Evolutionary conservation across 1,284 basidiomycete species (phyloP).

Genomic region (Mycosarcoma mackinlayi): DNA sequence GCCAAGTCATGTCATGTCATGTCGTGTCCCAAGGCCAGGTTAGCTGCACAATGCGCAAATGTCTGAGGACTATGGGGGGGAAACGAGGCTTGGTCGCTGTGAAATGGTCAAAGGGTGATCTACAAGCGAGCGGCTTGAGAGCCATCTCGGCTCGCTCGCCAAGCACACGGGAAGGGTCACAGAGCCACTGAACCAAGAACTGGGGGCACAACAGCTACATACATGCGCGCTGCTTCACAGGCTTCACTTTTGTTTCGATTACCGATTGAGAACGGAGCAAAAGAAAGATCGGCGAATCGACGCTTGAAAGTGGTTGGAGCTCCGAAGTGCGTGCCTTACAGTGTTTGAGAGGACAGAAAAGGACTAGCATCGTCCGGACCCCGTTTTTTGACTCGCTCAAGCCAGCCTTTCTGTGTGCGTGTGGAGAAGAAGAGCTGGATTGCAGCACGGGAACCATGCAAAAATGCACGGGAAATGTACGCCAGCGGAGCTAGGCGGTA

Average conservation of each 20-base stretch:
- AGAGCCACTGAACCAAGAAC: too few relatives aligned
- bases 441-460: neutral
- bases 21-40: conserved; percentile 1
- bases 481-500: conserved; percentile 7
- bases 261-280: too few relatives aligned
- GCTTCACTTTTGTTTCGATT: too few relatives aligned
- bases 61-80: too few relatives aligned
- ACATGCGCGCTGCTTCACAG: too few relatives aligned
- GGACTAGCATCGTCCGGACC: neutral
- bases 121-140: conserved; percentile 29
- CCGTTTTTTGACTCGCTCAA: neutral
- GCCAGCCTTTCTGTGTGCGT: neutral
- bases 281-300: conserved; percentile 3
- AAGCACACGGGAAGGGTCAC: conserved; percentile 5
- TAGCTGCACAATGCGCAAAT: conserved; percentile 1
- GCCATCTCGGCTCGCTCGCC: conserved; percentile 19
- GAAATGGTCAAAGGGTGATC: neutral
- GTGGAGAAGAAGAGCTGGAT: too few relatives aligned
- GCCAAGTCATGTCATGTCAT: too few relatives aligned
- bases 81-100: too few relatives aligned
- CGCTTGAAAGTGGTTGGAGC: neutral
- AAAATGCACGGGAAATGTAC: neutral
- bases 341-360: neutral
- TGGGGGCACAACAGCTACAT: too few relatives aligned
- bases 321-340: conserved; percentile 7